Evolutionary conservation across 1,139 yeast genomes (phyloP).

Genomic region (Geotrichum siamense): DNA sequence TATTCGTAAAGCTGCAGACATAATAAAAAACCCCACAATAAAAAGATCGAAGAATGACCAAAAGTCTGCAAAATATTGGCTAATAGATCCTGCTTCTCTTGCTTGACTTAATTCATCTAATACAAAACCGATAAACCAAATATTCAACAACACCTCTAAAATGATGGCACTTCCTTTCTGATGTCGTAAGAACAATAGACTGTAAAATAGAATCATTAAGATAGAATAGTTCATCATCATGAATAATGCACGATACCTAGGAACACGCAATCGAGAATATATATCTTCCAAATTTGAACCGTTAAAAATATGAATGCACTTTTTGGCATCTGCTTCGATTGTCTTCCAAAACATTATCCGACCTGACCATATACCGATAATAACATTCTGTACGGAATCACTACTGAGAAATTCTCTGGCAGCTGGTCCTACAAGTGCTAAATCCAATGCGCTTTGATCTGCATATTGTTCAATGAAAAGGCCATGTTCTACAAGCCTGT

Average conservation of each 20-base stretch:
- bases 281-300: conserved; percentile 21
- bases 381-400: conserved; percentile 14
- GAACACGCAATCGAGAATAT: conserved; percentile 32
- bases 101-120: conserved; percentile 32
- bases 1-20: conserved; percentile 25
- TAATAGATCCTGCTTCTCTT: conserved; percentile 29
- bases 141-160: conserved; percentile 28
- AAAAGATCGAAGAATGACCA: conserved; percentile 31
- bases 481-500: conserved; percentile 14
- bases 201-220: conserved; percentile 27
- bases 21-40: conserved; percentile 27
- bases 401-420: conserved; percentile 16
- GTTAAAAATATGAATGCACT: conserved; percentile 25
- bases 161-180: conserved; percentile 13
- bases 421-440: conserved; percentile 13
- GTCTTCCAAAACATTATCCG: conserved; percentile 33
- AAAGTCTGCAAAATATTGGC: conserved; percentile 29
- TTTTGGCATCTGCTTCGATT: conserved; percentile 26
- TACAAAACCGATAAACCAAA: conserved; percentile 33
- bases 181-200: conserved; percentile 23
- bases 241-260: conserved; percentile 29
- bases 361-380: conserved; percentile 31
- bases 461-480: conserved; percentile 15
- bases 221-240: conserved; percentile 31
- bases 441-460: conserved; percentile 12